Percentiles rank a stretch among this genome's conserved stretches.
phyloP scores from a whole-genome alignment of 306 rosid species.

The Fagus crenata region DNA sequence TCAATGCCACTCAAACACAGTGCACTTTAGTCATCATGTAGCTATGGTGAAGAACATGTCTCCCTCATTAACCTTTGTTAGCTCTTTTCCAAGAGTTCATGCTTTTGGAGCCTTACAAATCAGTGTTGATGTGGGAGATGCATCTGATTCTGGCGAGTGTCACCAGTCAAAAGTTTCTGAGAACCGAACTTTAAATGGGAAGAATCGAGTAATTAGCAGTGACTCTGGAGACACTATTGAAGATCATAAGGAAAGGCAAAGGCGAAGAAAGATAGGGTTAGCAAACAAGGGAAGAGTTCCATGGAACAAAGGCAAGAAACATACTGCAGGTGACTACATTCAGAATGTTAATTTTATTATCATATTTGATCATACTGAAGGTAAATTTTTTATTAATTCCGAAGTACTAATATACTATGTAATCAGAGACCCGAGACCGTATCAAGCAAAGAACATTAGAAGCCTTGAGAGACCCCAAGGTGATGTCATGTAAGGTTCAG shows the following conservation, averaged over 20 bases:
- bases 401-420: conserved; percentile 15
- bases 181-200: conserved; percentile 23
- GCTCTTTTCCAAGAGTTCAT: conserved; percentile 37
- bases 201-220: conserved; percentile 16
- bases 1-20: conserved; percentile 22
- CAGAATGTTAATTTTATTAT: not conserved
- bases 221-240: conserved; percentile 29
- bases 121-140: conserved; percentile 34
- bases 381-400: conserved; percentile 6
- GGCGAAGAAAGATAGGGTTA: conserved; percentile 71
- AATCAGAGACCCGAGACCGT: conserved; percentile 65
- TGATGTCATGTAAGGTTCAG: conserved; percentile 74
- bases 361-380: not conserved
- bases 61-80: conserved; percentile 27
- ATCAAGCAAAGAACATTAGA: conserved; percentile 73
- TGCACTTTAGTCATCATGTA: conserved; percentile 32
- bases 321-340: conserved; percentile 56
- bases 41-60: conserved; percentile 28
- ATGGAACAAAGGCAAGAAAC: conserved; percentile 95
- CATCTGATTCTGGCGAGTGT: conserved; percentile 22
- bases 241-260: conserved; percentile 55
- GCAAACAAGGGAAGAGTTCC: conserved; percentile 90
- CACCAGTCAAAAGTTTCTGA: conserved; percentile 28
- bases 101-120: conserved; percentile 37
- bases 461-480: conserved; percentile 90